Evolutionary conservation across 768 basidiomycete species (phyloP).

Genomic region (Sporobolomyces pararoseus): DNA sequence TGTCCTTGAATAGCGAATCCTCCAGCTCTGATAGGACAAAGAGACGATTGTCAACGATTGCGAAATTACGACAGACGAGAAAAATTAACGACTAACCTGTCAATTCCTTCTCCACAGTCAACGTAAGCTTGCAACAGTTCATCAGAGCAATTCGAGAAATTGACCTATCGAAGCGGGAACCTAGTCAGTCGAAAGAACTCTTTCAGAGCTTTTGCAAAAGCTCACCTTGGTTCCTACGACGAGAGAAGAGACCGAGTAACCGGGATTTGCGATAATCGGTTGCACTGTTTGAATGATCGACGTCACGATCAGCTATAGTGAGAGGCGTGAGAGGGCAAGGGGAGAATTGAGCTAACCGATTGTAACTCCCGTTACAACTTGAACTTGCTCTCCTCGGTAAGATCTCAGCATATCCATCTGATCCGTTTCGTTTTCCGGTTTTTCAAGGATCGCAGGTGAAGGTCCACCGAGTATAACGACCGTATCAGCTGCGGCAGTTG

Average conservation of each 20-base stretch:
- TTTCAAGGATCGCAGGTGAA: conserved; percentile 69
- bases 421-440: conserved; percentile 72
- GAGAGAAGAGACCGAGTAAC: conserved; percentile 16
- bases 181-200: too few species aligned
- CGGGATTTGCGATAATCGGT: conserved; percentile 27
- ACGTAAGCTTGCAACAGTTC: conserved; percentile 40
- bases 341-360: conserved; percentile 63
- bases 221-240: conserved; percentile 11
- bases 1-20: conserved; percentile 91
- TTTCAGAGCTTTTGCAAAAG: too few species aligned
- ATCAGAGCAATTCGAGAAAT: conserved; percentile 36
- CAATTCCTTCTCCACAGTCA: conserved; percentile 36
- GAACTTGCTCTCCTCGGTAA: conserved; percentile 77
- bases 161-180: conserved; percentile 20
- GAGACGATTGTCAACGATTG: conserved; percentile 55
- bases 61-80: conserved; percentile 54
- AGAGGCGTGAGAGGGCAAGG: too few species aligned
- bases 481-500: conserved; percentile 69
- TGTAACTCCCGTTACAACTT: conserved; percentile 86
- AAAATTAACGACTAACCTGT: conserved; percentile 11
- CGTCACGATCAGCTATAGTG: not conserved
- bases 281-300: conserved; percentile 16
- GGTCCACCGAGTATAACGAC: conserved; percentile 74
- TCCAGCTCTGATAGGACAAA: conserved; percentile 71
- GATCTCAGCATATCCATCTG: conserved; percentile 82